phyloP scores from a whole-genome alignment of 345 rosid species.

The Salix exigua region DNA sequence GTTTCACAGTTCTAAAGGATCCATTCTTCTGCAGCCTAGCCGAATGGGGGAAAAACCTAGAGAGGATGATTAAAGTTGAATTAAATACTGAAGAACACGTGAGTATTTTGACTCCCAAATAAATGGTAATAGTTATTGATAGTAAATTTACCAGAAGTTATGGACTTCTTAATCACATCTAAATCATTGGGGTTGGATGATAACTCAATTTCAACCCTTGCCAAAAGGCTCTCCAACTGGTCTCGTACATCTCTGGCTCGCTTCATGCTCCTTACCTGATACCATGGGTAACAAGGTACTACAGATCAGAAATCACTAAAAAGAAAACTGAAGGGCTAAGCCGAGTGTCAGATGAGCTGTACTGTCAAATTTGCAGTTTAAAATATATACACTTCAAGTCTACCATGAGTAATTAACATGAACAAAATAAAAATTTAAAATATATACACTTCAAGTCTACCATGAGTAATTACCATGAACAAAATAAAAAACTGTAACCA shows the following conservation, averaged over 20 bases:
- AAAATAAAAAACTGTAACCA: too few relatives aligned
- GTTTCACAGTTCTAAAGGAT: too few relatives aligned
- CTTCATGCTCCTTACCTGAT: conserved; percentile 94
- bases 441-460: background rate
- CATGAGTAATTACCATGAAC: background rate
- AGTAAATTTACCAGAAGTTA: conserved; percentile 50
- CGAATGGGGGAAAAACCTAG: conserved; percentile 60
- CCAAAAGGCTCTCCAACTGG: conserved; percentile 90
- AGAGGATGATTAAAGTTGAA: too few relatives aligned
- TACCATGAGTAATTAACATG: background rate
- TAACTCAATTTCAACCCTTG: conserved; percentile 90
- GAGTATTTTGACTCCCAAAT: too few relatives aligned
- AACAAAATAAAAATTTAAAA: background rate
- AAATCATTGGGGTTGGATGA: conserved; percentile 57
- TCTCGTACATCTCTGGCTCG: conserved; percentile 92
- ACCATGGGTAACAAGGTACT: conserved; percentile 14
- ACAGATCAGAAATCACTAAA: background rate
- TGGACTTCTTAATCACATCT: conserved; percentile 73
- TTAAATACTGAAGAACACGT: too few relatives aligned
- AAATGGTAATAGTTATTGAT: too few relatives aligned
- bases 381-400: background rate
- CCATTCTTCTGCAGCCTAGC: too few relatives aligned
- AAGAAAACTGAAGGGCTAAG: background rate
- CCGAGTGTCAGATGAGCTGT: background rate
- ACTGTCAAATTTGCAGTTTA: background rate